Conservation (phyloP, 176 grass and related monocot genomes). For the Sorghum bicolor region DNA sequence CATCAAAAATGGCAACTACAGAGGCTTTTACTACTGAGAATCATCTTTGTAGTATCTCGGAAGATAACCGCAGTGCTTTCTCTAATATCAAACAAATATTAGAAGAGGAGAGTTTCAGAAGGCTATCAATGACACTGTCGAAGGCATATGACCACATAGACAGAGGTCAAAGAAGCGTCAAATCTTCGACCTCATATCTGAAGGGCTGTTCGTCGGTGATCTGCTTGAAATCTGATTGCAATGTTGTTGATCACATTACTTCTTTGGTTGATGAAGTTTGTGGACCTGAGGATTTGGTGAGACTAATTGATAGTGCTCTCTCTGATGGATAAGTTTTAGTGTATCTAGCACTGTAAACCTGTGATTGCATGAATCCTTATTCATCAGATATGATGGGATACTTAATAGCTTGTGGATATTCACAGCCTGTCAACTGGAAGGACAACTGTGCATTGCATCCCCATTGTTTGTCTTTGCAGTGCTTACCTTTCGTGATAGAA, state of each 20-base stretch:
- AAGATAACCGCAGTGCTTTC: slow-evolving; percentile 72
- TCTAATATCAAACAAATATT: slow-evolving; percentile 66
- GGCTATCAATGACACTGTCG: slow-evolving; percentile 45
- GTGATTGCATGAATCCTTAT: slow-evolving; percentile 14
- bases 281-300: slow-evolving; percentile 61
- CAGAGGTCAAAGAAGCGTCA: not conserved
- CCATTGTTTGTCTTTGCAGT: not conserved
- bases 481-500: not conserved
- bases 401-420: not conserved
- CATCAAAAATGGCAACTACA: slow-evolving; percentile 57
- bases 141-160: slow-evolving; percentile 47
- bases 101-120: slow-evolving; percentile 62
- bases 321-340: slow-evolving; percentile 3
- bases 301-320: slow-evolving; percentile 45
- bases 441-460: not conserved
- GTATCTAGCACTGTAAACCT: not conserved
- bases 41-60: slow-evolving; percentile 56
- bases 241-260: slow-evolving; percentile 38
- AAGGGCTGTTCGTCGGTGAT: slow-evolving; percentile 44
- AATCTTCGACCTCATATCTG: slow-evolving; percentile 5
- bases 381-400: not conserved
- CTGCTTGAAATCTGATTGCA: slow-evolving; percentile 43
- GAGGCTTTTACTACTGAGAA: slow-evolving; percentile 64
- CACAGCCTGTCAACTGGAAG: not conserved
- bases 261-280: slow-evolving; percentile 31